Evolutionary conservation across 1,284 basidiomycete genomes (phyloP), one percentile per base, ranked within the genome.

Genomic region (Hymenochaete sp.): DNA sequence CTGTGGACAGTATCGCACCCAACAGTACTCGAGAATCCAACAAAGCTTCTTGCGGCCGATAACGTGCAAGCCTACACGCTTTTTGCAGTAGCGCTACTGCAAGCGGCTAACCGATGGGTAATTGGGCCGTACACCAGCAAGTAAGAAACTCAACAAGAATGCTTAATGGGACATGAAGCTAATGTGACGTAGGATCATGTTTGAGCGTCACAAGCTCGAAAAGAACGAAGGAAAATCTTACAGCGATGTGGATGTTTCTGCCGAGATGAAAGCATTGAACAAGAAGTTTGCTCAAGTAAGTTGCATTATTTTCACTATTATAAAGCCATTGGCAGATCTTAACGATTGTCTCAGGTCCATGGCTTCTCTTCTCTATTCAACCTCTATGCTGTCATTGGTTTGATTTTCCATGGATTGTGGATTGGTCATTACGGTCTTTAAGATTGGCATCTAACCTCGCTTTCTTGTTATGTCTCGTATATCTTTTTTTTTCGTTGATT

Each of bases 351-450:
- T n/a, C 32, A 35, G 32, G 63, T 84, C 45, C 86, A 90, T 59
- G 81, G 81, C 6, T 59, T 82, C 53, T 78, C 78, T 56, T 80
- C 76, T 6, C 64, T 84, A 13, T 70, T 77, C 43, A 88, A 88
- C 62, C 62, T 84, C 32, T 57, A 63, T 27, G 70, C 79, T 13
- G 64, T 84, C 53, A 57, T 87, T 49, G 71, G 76, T 3, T 63
- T 88, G 42, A 67, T 63, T 26, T 80, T 82, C 62, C 83, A 89
- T 55, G 86, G 85, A 29, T 62, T 89, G 33, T 87, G 74, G 73
- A 71, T 83, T 38, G 82, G 72, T 24, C 74, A 67, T 52, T 58
- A 62, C 41, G 77, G 75, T 37, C 58, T 74, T 24, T 28, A n/a
- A n/a, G n/a, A n/a, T n/a, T n/a, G n/a, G n/a, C n/a, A n/a, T n/a